Evolutionary conservation across 140 eudicot genomes (phyloP).

Genomic region (Oenanthe javanica): DNA sequence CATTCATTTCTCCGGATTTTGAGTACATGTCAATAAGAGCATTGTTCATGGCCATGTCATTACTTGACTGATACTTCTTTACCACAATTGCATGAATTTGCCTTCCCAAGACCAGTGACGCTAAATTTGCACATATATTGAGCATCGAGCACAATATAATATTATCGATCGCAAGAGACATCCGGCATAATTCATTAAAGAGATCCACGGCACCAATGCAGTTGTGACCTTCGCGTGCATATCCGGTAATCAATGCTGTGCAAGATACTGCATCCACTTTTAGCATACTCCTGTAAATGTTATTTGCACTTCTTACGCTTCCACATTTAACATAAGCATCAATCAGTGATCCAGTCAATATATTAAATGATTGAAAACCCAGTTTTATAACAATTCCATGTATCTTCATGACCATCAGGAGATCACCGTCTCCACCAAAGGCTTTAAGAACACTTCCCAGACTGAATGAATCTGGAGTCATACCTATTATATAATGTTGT

Average conservation of each 20-base stretch:
- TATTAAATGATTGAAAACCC: slow-evolving; percentile 41
- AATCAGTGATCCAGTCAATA: slow-evolving; percentile 45
- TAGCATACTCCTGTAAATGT: slow-evolving; percentile 35
- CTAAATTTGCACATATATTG: slow-evolving; percentile 52
- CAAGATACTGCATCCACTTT: slow-evolving; percentile 46
- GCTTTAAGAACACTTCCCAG: slow-evolving; percentile 48
- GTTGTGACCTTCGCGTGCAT: slow-evolving; percentile 37
- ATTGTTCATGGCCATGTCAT: slow-evolving; percentile 44
- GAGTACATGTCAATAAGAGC: slow-evolving; percentile 75
- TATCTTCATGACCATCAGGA: slow-evolving; percentile 27
- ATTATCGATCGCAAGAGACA: slow-evolving; percentile 26
- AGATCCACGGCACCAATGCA: slow-evolving; percentile 33
- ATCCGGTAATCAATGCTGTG: slow-evolving; percentile 64
- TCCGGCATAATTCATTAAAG: slow-evolving; percentile 35
- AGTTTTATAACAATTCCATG: slow-evolving; percentile 41
- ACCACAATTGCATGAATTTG: slow-evolving; percentile 48
- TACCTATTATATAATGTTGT: slow-evolving; percentile 27
- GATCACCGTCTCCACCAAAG: slow-evolving; percentile 21
- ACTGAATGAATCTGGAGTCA: slow-evolving; percentile 56
- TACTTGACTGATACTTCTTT: slow-evolving; percentile 24
- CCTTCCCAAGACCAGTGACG: slow-evolving; percentile 44
- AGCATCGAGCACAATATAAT: slow-evolving; percentile 53
- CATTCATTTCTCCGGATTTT: slow-evolving; percentile 52
- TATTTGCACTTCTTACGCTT: slow-evolving; percentile 31
- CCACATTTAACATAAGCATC: slow-evolving; percentile 60